These are phyloP conservation scores for Pestalotiopsis sp. DNA, from an alignment of 2,329 filamentous ascomycete genomes.

Conservation along the genomic window DNA sequence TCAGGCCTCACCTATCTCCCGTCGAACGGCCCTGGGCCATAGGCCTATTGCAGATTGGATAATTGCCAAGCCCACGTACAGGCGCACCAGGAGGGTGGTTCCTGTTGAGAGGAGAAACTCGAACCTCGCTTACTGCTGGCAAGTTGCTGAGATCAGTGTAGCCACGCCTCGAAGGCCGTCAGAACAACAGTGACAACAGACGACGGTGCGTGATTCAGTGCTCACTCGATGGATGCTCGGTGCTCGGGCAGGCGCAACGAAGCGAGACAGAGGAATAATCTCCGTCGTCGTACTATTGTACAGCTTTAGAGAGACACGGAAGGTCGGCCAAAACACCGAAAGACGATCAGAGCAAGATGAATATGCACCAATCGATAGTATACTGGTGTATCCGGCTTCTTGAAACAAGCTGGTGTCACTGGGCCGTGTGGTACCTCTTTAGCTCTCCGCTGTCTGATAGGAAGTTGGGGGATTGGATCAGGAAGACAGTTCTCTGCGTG, in stretches of 20 bases:
- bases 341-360: constrained; percentile 16
- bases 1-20: constrained; percentile 15
- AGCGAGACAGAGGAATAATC: constrained; percentile 23
- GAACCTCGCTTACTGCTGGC: background rate
- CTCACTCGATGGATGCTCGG: constrained; percentile 14
- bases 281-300: constrained; percentile 24
- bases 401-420: constrained; percentile 25
- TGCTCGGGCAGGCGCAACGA: constrained; percentile 10
- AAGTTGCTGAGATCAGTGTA: constrained; percentile 3
- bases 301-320: constrained; percentile 17
- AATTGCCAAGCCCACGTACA: constrained; percentile 15
- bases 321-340: constrained; percentile 6
- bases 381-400: constrained; percentile 17
- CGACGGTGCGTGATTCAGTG: background rate
- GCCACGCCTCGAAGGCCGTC: background rate
- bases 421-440: constrained; percentile 12
- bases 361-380: constrained; percentile 21
- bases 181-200: background rate
- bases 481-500: constrained; percentile 4
- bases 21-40: constrained; percentile 19
- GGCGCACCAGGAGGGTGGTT: background rate
- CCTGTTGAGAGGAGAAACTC: background rate
- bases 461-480: constrained; percentile 8
- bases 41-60: constrained; percentile 22
- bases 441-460: constrained; percentile 17